Conservation (phyloP, 1,139 yeast genomes). For the Pichia sp. region DNA sequence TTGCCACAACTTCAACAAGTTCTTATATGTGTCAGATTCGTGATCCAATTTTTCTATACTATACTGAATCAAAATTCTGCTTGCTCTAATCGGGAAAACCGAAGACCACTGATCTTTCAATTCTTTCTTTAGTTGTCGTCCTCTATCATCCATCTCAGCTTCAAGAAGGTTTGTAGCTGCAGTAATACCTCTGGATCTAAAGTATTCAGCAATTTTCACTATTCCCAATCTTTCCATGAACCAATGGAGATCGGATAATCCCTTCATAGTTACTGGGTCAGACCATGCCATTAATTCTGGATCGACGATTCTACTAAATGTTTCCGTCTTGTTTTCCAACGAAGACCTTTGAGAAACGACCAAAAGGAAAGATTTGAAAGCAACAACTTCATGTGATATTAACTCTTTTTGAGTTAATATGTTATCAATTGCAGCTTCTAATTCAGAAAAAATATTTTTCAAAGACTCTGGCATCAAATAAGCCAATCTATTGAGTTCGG, state of each 20-base stretch:
- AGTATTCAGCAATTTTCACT: constrained; percentile 87
- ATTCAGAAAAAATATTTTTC: constrained; percentile 72
- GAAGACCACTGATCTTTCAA: constrained; percentile 91
- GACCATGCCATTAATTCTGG: constrained; percentile 93
- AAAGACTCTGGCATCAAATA: constrained; percentile 90
- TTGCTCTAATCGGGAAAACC: constrained; percentile 91
- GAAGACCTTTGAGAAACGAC: constrained; percentile 89
- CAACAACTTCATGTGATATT: constrained; percentile 87
- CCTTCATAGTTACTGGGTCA: constrained; percentile 84
- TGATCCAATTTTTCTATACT: constrained; percentile 87
- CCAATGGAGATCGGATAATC: constrained; percentile 87
- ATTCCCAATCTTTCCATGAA: constrained; percentile 97
- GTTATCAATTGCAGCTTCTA: constrained; percentile 75
- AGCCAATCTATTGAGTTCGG: constrained; percentile 89
- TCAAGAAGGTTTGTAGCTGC: constrained; percentile 70
- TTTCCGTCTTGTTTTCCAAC: constrained; percentile 58
- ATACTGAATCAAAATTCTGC: constrained; percentile 90
- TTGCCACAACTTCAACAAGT: constrained; percentile 77
- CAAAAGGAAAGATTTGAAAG: constrained; percentile 84
- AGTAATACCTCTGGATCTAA: constrained; percentile 74
- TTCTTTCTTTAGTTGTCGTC: constrained; percentile 66
- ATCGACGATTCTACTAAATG: constrained; percentile 84
- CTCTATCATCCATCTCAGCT: constrained; percentile 89
- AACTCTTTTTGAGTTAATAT: constrained; percentile 68
- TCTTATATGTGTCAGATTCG: constrained; percentile 68